Evolutionary conservation across 805 yeast genomes (phyloP).

Genomic region (Wickerhamomyces pijperi): DNA sequence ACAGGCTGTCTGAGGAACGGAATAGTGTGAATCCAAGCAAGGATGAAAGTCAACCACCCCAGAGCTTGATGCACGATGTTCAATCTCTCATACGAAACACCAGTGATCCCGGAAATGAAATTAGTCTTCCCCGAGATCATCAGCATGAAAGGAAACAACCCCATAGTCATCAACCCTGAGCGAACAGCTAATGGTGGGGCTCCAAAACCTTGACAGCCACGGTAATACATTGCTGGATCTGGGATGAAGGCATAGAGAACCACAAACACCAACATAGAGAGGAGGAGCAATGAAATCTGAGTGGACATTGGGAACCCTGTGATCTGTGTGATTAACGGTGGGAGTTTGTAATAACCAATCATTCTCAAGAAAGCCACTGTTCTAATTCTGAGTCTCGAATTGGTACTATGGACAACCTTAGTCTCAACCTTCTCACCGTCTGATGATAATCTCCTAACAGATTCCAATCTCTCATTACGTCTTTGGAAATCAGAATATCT

Average conservation of each 20-base stretch:
- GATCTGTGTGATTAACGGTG: slow-evolving; percentile 21
- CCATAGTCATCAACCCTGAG: slow-evolving; percentile 39
- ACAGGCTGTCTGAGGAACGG: slow-evolving; percentile 36
- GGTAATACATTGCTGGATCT: slow-evolving; percentile 38
- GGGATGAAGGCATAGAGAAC: slow-evolving; percentile 18
- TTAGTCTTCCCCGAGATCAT: slow-evolving; percentile 43
- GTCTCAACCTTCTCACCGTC: not conserved
- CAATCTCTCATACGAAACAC: slow-evolving; percentile 43
- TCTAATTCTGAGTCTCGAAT: slow-evolving; percentile 7
- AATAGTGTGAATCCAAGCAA: slow-evolving; percentile 37
- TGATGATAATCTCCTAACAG: too few species aligned
- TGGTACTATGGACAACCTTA: not conserved
- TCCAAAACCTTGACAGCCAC: slow-evolving; percentile 44
- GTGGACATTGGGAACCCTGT: slow-evolving; percentile 27
- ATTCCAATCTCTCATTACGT: slow-evolving; percentile 10
- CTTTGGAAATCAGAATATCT: slow-evolving; percentile 9
- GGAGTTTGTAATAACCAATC: slow-evolving; percentile 23
- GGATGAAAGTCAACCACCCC: slow-evolving; percentile 30
- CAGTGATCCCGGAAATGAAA: slow-evolving; percentile 35
- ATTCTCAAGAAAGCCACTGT: slow-evolving; percentile 21
- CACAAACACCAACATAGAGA: slow-evolving; percentile 23
- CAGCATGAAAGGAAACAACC: slow-evolving; percentile 38
- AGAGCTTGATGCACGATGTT: slow-evolving; percentile 35
- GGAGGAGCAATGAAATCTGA: slow-evolving; percentile 24
- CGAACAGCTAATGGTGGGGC: slow-evolving; percentile 48